Conservation (phyloP, 1,284 basidiomycete species). For the Ceratobasidium sp. region DNA sequence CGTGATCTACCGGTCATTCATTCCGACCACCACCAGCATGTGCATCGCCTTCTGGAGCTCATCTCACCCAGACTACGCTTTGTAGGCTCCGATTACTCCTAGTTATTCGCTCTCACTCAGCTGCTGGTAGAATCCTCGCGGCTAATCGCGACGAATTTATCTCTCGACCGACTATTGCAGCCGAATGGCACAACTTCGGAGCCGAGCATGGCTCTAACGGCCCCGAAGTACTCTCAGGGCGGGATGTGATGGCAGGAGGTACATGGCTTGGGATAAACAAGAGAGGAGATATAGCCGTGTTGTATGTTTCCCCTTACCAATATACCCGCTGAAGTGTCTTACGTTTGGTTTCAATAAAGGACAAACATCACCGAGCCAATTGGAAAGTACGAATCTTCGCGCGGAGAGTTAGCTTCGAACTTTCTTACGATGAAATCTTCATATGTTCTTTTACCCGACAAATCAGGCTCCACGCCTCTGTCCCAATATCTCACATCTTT, state of each 20-base stretch:
- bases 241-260: slow-evolving; percentile 77
- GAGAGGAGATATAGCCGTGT: slow-evolving; percentile 71
- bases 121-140: slow-evolving; percentile 70
- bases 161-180: slow-evolving; percentile 72
- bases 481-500: slow-evolving; percentile 38
- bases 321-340: neutral
- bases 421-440: slow-evolving; percentile 64
- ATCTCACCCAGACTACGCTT: slow-evolving; percentile 77
- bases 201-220: slow-evolving; percentile 62
- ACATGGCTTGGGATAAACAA: slow-evolving; percentile 81
- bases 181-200: slow-evolving; percentile 65
- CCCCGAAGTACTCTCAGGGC: slow-evolving; percentile 73
- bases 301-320: slow-evolving; percentile 64
- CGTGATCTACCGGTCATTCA: neutral
- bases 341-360: slow-evolving; percentile 57
- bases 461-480: slow-evolving; percentile 34
- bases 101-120: neutral
- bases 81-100: slow-evolving; percentile 67
- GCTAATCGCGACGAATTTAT: slow-evolving; percentile 82
- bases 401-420: slow-evolving; percentile 74
- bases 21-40: slow-evolving; percentile 60
- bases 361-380: slow-evolving; percentile 82
- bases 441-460: slow-evolving; percentile 60
- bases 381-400: slow-evolving; percentile 66
- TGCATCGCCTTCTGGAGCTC: slow-evolving; percentile 82